phyloP scores from a whole-genome alignment of 2,329 filamentous ascomycete genomes.

The Scopulariopsis brevicaulis region DNA sequence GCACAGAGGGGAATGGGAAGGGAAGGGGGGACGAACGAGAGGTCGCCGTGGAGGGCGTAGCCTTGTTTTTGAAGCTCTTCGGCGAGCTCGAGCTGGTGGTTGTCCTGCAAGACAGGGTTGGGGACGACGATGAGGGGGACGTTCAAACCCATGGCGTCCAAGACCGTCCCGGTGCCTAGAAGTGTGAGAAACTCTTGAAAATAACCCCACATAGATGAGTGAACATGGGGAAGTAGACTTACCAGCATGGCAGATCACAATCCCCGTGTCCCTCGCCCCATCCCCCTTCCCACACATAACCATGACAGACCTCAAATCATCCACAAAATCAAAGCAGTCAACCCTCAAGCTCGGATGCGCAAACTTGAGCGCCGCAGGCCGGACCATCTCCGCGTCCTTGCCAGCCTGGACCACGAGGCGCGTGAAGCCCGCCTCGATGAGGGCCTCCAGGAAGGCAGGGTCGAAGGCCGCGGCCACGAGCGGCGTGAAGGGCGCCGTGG shows the following conservation, averaged over 20 bases:
- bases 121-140: slow-evolving; percentile 81
- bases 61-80: slow-evolving; percentile 41
- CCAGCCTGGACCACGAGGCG: slow-evolving; percentile 75
- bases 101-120: slow-evolving; percentile 70
- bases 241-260: slow-evolving; percentile 88
- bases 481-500: slow-evolving; percentile 70
- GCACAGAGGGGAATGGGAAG: not conserved
- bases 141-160: slow-evolving; percentile 66
- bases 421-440: slow-evolving; percentile 53
- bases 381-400: slow-evolving; percentile 48
- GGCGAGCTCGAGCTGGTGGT: slow-evolving; percentile 86
- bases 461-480: slow-evolving; percentile 58
- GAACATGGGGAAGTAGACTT: slow-evolving; percentile 15
- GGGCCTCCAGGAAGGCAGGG: slow-evolving; percentile 47
- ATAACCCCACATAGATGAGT: not conserved
- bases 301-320: slow-evolving; percentile 51
- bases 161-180: slow-evolving; percentile 76
- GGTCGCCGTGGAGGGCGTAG: slow-evolving; percentile 1
- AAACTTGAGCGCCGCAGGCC: not conserved
- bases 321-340: slow-evolving; percentile 54
- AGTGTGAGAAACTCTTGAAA: not conserved
- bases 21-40: not conserved
- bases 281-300: slow-evolving; percentile 31
- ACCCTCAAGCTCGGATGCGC: slow-evolving; percentile 28
- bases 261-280: slow-evolving; percentile 42